Conservation (phyloP, 306 rosid genomes). For the Crataegus laevigata region DNA sequence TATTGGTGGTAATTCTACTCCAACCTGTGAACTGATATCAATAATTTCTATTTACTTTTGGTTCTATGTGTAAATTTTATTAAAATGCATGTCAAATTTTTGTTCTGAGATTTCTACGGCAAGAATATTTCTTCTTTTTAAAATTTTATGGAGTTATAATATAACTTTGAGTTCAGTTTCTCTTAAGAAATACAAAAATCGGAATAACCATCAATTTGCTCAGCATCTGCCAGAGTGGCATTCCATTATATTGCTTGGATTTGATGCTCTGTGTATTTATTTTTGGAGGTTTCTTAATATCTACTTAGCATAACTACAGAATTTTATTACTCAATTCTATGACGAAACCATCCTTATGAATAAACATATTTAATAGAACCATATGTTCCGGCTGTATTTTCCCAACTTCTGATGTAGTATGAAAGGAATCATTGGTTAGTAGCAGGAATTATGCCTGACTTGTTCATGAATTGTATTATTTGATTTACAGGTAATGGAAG, state of each 20-base stretch:
- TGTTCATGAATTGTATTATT: neutral
- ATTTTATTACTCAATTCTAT: neutral
- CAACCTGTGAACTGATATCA: neutral
- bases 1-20: conserved; percentile 40
- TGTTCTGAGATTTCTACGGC: neutral
- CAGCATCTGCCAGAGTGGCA: neutral
- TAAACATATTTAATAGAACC: neutral
- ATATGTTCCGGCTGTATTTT: neutral
- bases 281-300: too few species aligned
- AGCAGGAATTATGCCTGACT: conserved; percentile 9
- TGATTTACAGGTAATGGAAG: conserved; percentile 39
- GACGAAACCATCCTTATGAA: neutral
- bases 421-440: neutral
- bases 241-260: neutral
- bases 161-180: neutral
- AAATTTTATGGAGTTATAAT: neutral
- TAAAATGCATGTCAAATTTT: neutral
- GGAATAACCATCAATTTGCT: neutral
- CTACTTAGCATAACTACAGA: neutral
- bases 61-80: neutral
- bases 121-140: neutral
- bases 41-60: neutral
- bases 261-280: neutral
- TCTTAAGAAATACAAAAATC: neutral
- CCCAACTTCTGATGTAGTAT: neutral